Conservation (phyloP, 805 yeast genomes). For the Candida morakotiae region DNA sequence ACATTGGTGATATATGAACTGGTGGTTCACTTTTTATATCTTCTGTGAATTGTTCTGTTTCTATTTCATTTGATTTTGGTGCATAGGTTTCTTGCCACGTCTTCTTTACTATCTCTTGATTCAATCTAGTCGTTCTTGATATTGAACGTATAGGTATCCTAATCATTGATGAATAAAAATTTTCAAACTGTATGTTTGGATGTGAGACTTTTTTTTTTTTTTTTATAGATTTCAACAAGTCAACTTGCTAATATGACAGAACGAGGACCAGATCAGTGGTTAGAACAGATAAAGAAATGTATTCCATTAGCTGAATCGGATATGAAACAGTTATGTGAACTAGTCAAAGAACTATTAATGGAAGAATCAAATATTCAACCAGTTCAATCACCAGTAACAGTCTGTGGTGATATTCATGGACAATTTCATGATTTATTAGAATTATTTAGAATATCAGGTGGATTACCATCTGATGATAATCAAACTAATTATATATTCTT, state of each 20-base stretch:
- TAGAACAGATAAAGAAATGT: conserved; percentile 89
- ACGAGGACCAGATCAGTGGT: conserved; percentile 94
- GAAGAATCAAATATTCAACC: conserved; percentile 95
- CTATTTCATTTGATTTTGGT: not conserved
- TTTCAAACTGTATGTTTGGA: too few species aligned
- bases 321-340: conserved; percentile 94
- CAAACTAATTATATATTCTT: conserved; percentile 71
- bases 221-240: not conserved
- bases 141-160: too few species aligned
- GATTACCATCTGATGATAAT: conserved; percentile 74
- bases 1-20: conserved; percentile 23
- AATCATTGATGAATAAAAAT: too few species aligned
- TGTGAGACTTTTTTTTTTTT: too few species aligned
- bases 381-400: conserved; percentile 89
- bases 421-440: conserved; percentile 94
- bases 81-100: conserved; percentile 22
- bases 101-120: conserved; percentile 4
- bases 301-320: conserved; percentile 84
- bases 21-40: conserved; percentile 29
- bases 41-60: conserved; percentile 19
- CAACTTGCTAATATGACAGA: conserved; percentile 43
- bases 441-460: conserved; percentile 86
- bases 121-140: not conserved
- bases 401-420: conserved; percentile 97
- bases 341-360: conserved; percentile 91